Percentiles rank a stretch among this genome's conserved stretches.
Evolutionary conservation across 2,329 filamentous ascomycete genomes (phyloP).

Genomic region (Pseudogymnoascus sp.): DNA sequence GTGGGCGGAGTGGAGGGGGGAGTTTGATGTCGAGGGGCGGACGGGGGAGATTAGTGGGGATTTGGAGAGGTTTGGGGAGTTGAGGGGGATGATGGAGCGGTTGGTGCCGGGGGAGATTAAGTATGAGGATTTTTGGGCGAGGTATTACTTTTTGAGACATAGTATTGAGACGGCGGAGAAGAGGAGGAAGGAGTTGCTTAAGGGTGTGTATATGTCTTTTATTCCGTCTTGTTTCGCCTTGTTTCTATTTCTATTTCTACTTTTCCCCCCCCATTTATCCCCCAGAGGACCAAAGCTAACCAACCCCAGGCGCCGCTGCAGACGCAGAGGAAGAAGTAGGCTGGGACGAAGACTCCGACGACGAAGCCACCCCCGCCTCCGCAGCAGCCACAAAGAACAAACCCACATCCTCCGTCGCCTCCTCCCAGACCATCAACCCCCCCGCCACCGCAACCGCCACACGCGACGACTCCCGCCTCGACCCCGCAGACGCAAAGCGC

Average conservation of each 20-base stretch:
- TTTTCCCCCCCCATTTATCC: no score
- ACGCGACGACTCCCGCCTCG: constrained; percentile 35
- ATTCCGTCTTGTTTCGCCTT: neutral
- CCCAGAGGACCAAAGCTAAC: no score
- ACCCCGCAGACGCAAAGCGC: constrained; percentile 53
- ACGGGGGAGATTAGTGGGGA: constrained; percentile 76
- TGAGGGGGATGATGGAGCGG: constrained; percentile 86
- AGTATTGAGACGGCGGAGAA: constrained; percentile 91
- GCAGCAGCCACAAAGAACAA: constrained; percentile 29
- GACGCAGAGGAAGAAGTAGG: constrained; percentile 62
- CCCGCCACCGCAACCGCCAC: constrained; percentile 32
- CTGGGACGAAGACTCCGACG: constrained; percentile 60
- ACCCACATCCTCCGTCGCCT: constrained; percentile 41
- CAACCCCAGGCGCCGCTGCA: constrained; percentile 42
- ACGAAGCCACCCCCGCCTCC: constrained; percentile 41
- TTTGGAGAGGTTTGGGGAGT: constrained; percentile 75
- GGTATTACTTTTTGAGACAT: constrained; percentile 91
- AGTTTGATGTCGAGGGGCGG: constrained; percentile 74
- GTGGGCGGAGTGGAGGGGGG: constrained; percentile 62
- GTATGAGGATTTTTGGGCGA: constrained; percentile 82
- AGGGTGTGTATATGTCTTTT: constrained; percentile 50
- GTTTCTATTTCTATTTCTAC: constrained; percentile 15
- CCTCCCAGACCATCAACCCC: constrained; percentile 53
- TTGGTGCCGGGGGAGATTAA: constrained; percentile 88
- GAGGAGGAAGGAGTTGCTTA: constrained; percentile 77